A percentile compares a stretch with the other conserved stretches of the same genome.
These are phyloP conservation scores for Cadophora gregata DNA, from an alignment of 2,329 filamentous ascomycete species.

Conservation along the genomic window DNA sequence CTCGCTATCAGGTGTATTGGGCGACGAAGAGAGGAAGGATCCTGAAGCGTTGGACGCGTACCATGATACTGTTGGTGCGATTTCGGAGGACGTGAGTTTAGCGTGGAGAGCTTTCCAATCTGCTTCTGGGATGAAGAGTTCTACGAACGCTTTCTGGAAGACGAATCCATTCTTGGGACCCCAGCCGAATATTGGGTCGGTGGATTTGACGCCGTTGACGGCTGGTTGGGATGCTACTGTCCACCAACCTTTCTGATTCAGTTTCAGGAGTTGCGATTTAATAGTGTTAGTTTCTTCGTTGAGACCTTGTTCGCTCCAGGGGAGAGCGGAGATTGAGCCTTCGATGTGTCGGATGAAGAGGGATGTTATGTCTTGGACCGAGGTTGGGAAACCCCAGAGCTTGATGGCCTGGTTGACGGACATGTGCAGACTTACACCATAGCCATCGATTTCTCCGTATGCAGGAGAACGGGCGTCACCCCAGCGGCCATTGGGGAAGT, in stretches of 20 bases:
- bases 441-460: constrained; percentile 97
- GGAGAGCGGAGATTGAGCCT: constrained; percentile 80
- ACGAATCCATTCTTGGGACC: constrained; percentile 91
- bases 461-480: constrained; percentile 91
- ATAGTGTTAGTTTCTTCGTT: constrained; percentile 86
- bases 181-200: constrained; percentile 87
- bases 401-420: constrained; percentile 81
- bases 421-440: constrained; percentile 93
- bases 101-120: constrained; percentile 74
- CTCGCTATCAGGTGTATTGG: constrained; percentile 35
- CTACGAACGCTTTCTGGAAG: constrained; percentile 98
- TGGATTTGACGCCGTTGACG: constrained; percentile 82
- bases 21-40: constrained; percentile 74
- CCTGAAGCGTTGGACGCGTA: constrained; percentile 82
- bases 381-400: constrained; percentile 83
- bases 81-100: constrained; percentile 62
- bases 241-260: constrained; percentile 91
- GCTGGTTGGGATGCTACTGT: constrained; percentile 95
- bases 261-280: constrained; percentile 71
- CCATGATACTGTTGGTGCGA: constrained; percentile 76
- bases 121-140: constrained; percentile 82
- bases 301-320: constrained; percentile 92
- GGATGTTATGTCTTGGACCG: constrained; percentile 72
- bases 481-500: constrained; percentile 96
- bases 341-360: constrained; percentile 84